Conservation (phyloP, 2,329 filamentous ascomycete species). For the Tolypocladium tropicale region DNA sequence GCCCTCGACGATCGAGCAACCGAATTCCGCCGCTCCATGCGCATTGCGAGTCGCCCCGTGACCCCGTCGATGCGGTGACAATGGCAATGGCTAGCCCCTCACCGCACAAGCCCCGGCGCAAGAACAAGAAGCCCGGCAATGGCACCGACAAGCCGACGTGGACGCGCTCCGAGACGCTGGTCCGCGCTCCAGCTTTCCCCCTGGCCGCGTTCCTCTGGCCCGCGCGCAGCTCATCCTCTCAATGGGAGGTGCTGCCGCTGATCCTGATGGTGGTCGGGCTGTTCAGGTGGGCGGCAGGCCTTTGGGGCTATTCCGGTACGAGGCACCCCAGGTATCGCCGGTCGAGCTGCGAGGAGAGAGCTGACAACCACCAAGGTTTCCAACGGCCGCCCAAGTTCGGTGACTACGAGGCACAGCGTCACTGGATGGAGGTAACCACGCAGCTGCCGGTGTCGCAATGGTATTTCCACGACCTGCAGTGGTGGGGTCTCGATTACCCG, state of each 20-base stretch:
- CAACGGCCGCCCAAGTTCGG: conserved; percentile 82
- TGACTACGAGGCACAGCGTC: conserved; percentile 94
- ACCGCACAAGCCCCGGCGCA: conserved; percentile 51
- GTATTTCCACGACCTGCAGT: conserved; percentile 95
- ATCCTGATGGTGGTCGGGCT: conserved; percentile 85
- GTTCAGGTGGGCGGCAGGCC: conserved; percentile 82
- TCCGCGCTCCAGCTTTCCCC: conserved; percentile 66
- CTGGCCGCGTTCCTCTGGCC: conserved; percentile 93
- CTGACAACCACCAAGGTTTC: conserved; percentile 39
- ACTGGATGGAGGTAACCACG: conserved; percentile 97
- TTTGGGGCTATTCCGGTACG: conserved; percentile 91
- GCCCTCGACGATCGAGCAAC: not conserved
- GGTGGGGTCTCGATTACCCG: conserved; percentile 98
- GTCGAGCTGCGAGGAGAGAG: not conserved
- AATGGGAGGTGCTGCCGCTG: conserved; percentile 86
- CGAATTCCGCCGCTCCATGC: not conserved
- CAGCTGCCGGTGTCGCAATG: conserved; percentile 85
- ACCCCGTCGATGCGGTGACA: conserved; percentile 7
- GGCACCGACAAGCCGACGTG: conserved; percentile 23
- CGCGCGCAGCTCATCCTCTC: conserved; percentile 68
- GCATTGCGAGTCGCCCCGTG: not conserved
- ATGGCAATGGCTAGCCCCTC: conserved; percentile 42
- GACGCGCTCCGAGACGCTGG: conserved; percentile 29
- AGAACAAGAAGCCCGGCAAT: conserved; percentile 38
- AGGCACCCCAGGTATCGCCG: not conserved